These are phyloP conservation scores for Musa schizocarpa DNA, from an alignment of 176 grass and related monocot species.

Conservation along the genomic window DNA sequence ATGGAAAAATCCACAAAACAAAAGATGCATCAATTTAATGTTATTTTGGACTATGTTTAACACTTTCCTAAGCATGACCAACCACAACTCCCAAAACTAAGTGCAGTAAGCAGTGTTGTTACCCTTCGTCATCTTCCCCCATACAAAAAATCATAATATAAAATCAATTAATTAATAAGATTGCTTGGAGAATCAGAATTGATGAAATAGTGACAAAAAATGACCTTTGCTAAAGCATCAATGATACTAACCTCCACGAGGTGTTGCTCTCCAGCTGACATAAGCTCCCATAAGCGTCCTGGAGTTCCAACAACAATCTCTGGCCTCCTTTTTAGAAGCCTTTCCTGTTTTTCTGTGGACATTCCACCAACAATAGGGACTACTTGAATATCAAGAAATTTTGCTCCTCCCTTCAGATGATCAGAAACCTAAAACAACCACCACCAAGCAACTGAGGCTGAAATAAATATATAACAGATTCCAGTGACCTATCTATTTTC, in stretches of 20 bases:
- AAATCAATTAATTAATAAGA: too few relatives aligned
- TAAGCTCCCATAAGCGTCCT: constrained; percentile 88
- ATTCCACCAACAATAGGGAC: constrained; percentile 86
- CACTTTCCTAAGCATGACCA: too few relatives aligned
- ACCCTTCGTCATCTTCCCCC: too few relatives aligned
- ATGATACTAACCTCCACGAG: constrained; percentile 51
- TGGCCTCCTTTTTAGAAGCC: constrained; percentile 64
- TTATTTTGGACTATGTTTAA: too few relatives aligned
- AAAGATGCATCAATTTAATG: too few relatives aligned
- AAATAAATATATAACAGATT: neutral
- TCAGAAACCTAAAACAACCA: constrained; percentile 56
- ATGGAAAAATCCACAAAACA: too few relatives aligned
- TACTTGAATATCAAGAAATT: constrained; percentile 56
- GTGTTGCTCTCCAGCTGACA: constrained; percentile 66
- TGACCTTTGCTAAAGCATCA: neutral
- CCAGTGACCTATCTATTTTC: neutral
- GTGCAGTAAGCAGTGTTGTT: too few relatives aligned
- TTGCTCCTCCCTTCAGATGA: constrained; percentile 71
- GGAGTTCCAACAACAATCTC: constrained; percentile 95
- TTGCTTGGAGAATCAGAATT: neutral
- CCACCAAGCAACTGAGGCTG: neutral
- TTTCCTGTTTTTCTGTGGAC: constrained; percentile 87
- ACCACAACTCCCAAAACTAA: too few relatives aligned
- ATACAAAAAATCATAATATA: too few relatives aligned
- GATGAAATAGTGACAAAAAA: neutral